Evolutionary conservation across 352 stramenopile genomes (phyloP), one percentile per base, ranked within the genome.

Genomic region (Aphanomyces euteiches): DNA sequence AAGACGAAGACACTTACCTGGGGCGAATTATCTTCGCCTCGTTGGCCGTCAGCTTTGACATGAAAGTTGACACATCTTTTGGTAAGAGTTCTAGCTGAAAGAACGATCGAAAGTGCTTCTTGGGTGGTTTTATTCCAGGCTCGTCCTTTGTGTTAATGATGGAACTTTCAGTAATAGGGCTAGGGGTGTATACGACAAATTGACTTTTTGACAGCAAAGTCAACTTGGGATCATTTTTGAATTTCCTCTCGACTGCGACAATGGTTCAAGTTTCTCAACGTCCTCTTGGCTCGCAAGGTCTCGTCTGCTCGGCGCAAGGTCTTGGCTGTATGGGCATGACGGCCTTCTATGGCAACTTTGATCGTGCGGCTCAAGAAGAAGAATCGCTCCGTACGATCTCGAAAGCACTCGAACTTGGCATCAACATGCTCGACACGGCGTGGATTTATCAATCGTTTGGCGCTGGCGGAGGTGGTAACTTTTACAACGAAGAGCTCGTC

Each of bases 401-500:
- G 28, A 67, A 57, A 37, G 60, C 60, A 6, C 37, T 67, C n/a
- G 60, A 90, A 73, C 57, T 81, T 0, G 82, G 82, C 50, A 72
- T 90, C 66, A 90, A 87, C 77, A 85, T 90, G 47, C 82, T 88
- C 64, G 82, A 90, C 66, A 90, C 83, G 45, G 82, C 82, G 10
- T 80, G 85, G 67, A 73, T 77, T 40, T 89, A 89, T 41, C 69
- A 75, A 37, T 56, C 38, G 10, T 75, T 66, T 75, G 67, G 67
- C 45, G 73, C 64, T 3, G 75, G 81, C 45, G 79, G 80, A 39
- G 72, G 81, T 47, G 77, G 77, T 3, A 79, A 86, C 59, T 61
- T 77, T 48, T 80, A 83, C 60, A 89, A 87, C 74, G 82, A 82
- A 28, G 78, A 85, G 58, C 69, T 83, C 13, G 72, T 90, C 7